Base-by-base conservation (phyloP, 208 protist genomes). In the Histomonas meleagridis region DNA sequence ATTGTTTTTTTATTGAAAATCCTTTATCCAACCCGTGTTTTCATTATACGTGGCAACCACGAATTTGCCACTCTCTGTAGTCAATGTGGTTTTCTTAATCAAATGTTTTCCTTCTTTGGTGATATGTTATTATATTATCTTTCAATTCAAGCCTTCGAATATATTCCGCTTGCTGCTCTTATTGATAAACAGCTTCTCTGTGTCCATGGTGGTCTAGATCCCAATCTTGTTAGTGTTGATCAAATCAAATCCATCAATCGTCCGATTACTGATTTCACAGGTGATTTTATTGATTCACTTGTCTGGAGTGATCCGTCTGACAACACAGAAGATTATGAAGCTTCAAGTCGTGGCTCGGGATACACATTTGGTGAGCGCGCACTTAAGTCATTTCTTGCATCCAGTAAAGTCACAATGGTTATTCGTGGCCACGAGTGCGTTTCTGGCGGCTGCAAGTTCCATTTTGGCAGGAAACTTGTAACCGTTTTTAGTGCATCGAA, bases 381-480 rank as follows among this genome's bases (percentile, higher is more conserved):
- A 38, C 43, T 48, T n/a, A 18, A 55, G 14, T 26, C 51, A 32
- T 86, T 86, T 48, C 55, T 86, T n/a, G 26, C 3, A 2, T n/a
- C 32, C 51, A 26, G 26, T 55, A 86, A 86, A 55, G 14, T 48
- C 9, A 55, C 18, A 38, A 46, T 86, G 9, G n/a, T 86, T 3
- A 86, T 86, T 49, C 76, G 76, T 55, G 76, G 46, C 46, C 76
- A 86, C 16, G 76, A 86, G 38, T 86, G 76, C 46, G 76, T 86
- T 3, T 57, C 55, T 40, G 76, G 55, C 32, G 76, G 76, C 40
- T 40, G 43, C 14, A 46, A 86, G 38, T 16, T 32, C 1, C 32
- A 51, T 46, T 79, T 79, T 35, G 40, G 40, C 18, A 28, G 32
- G 10, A 9, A 28, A 51, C 14, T 79, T 32, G 23, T 79, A n/a